Evolutionary conservation across 345 rosid species (phyloP).

Genomic region (Euphorbia pulcherrima): DNA sequence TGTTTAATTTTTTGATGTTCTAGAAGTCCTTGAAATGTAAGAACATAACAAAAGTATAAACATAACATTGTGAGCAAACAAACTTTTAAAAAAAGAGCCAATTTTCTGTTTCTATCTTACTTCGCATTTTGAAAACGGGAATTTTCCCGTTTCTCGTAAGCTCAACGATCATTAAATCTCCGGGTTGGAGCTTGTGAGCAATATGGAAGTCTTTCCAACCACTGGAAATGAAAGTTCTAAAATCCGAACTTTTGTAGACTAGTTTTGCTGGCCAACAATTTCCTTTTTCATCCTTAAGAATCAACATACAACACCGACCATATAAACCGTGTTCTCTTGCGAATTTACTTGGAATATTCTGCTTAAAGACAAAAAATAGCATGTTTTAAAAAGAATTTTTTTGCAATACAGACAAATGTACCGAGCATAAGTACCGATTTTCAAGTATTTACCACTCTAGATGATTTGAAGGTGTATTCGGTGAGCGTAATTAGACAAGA

Average conservation of each 20-base stretch:
- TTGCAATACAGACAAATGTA: not conserved
- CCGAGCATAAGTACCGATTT: not conserved
- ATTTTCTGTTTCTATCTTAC: slow-evolving; percentile 7
- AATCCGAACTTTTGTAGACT: not conserved
- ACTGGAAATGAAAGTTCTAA: not conserved
- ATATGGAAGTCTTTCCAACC: slow-evolving; percentile 4
- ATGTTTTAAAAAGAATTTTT: not conserved
- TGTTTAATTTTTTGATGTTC: not conserved
- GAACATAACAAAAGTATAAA: not conserved
- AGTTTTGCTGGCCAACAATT: slow-evolving; percentile 16
- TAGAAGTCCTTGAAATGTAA: not conserved
- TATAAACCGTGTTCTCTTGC: slow-evolving; percentile 2
- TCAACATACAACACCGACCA: not conserved
- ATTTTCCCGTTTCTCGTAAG: slow-evolving; percentile 3
- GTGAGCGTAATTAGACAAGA: not conserved
- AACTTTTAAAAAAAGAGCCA: not conserved
- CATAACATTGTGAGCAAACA: not conserved
- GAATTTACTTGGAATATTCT: slow-evolving; percentile 8
- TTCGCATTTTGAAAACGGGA: slow-evolving; percentile 3
- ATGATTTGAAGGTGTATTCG: not conserved
- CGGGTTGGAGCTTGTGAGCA: slow-evolving; percentile 7
- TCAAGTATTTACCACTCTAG: slow-evolving; percentile 6
- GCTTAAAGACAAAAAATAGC: not conserved
- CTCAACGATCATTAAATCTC: slow-evolving; percentile 13
- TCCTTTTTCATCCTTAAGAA: slow-evolving; percentile 13